phyloP scores from a whole-genome alignment of 441 rosid genomes.

The Arabidopsis lyrata region DNA sequence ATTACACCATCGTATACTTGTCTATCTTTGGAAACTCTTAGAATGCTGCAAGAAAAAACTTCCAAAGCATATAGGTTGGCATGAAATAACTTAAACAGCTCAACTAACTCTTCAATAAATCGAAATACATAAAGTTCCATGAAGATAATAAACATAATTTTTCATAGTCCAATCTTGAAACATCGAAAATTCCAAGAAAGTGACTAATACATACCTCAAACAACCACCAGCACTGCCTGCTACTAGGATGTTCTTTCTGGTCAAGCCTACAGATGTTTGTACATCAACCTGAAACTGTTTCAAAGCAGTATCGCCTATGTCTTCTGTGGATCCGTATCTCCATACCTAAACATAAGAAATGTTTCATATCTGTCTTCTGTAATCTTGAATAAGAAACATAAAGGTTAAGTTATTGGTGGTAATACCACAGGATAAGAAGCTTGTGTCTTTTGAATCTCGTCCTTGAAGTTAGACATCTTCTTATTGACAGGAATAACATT shows the following conservation, averaged over 20 bases:
- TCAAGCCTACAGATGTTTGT: slow-evolving; percentile 65
- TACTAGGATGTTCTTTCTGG: slow-evolving; percentile 52
- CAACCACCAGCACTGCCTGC: slow-evolving; percentile 63
- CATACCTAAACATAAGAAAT: slow-evolving; percentile 39
- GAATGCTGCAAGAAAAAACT: slow-evolving; percentile 70
- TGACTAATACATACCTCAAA: slow-evolving; percentile 58
- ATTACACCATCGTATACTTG: slow-evolving; percentile 44
- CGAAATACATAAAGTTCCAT: background rate
- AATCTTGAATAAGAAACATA: background rate
- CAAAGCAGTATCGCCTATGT: slow-evolving; percentile 60
- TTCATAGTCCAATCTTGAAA: slow-evolving; percentile 17
- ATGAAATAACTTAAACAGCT: slow-evolving; percentile 12
- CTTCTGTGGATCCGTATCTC: slow-evolving; percentile 32
- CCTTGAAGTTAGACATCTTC: slow-evolving; percentile 56
- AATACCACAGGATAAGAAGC: slow-evolving; percentile 67
- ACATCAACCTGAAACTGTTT: slow-evolving; percentile 51
- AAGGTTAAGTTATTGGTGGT: background rate
- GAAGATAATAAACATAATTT: background rate
- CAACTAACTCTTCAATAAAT: background rate
- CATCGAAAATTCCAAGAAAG: background rate
- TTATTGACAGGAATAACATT: slow-evolving; percentile 46
- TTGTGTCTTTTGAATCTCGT: slow-evolving; percentile 62
- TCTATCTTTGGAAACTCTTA: slow-evolving; percentile 66
- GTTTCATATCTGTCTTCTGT: background rate
- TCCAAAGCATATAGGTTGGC: slow-evolving; percentile 50